Conservation (phyloP, 1,139 yeast genomes). For the Saccharomyces uvarum region DNA sequence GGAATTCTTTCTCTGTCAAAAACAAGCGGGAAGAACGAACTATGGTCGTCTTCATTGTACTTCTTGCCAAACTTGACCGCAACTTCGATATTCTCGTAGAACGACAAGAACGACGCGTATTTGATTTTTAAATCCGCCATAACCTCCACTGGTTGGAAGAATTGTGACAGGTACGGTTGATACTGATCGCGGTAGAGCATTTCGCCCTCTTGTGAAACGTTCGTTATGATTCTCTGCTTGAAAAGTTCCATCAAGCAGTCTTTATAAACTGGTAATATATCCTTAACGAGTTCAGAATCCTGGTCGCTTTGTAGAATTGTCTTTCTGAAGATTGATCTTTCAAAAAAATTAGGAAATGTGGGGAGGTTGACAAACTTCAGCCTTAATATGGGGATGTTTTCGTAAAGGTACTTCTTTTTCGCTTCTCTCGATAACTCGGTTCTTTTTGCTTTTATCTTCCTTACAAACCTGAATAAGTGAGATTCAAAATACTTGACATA, state of each 20-base stretch:
- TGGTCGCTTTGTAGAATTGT: not conserved
- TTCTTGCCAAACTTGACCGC: not conserved
- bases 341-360: not conserved
- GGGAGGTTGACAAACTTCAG: not conserved
- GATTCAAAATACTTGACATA: slow-evolving; percentile 4
- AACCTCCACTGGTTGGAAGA: not conserved
- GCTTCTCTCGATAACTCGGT: not conserved
- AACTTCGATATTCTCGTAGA: not conserved
- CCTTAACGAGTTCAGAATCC: not conserved
- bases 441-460: not conserved
- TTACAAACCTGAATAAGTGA: not conserved
- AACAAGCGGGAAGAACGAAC: slow-evolving; percentile 12
- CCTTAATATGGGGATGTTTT: not conserved
- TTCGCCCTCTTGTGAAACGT: not conserved
- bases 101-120: not conserved
- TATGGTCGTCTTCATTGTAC: not conserved
- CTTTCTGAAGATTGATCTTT: not conserved
- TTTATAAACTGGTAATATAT: not conserved
- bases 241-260: not conserved
- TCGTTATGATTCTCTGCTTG: not conserved
- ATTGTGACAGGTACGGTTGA: not conserved
- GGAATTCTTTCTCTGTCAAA: slow-evolving; percentile 21
- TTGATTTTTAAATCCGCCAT: not conserved
- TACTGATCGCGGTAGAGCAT: not conserved
- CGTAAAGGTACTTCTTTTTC: not conserved